phyloP scores from a whole-genome alignment of 352 stramenopile genomes.

The Saprolegnia diclina region DNA sequence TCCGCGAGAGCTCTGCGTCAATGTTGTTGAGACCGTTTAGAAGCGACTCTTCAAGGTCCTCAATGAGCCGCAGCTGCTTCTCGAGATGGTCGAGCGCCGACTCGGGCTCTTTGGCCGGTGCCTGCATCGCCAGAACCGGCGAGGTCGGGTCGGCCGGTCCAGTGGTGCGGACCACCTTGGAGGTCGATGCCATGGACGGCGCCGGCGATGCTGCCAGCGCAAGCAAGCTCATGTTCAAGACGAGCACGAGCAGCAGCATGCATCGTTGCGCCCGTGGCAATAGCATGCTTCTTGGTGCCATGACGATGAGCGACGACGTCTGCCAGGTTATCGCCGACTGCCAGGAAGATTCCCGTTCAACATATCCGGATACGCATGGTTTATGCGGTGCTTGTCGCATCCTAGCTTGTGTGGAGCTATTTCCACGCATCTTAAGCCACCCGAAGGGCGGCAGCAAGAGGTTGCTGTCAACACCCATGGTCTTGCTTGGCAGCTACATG shows the following conservation, averaged over 20 bases:
- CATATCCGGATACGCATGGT: neutral
- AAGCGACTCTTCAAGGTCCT: constrained; percentile 18
- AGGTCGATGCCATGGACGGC: neutral
- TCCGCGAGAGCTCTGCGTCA: constrained; percentile 8
- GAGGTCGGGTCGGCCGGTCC: neutral
- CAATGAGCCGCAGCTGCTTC: constrained; percentile 17
- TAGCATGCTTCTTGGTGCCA: neutral
- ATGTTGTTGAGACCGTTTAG: constrained; percentile 21
- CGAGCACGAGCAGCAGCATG: neutral
- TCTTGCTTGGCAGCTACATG: no score
- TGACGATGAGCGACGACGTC: neutral
- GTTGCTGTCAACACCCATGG: no score
- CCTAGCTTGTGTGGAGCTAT: neutral
- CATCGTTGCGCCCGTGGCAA: neutral
- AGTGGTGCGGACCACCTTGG: neutral
- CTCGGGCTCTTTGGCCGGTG: constrained; percentile 3
- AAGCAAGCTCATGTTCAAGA: neutral
- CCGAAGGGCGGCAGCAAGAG: no score
- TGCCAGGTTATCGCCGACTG: neutral
- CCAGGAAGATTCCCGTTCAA: neutral
- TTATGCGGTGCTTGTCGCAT: neutral
- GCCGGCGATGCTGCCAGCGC: neutral
- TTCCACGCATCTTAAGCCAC: neutral
- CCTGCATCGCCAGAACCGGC: neutral
- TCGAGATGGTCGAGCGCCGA: constrained; percentile 16